phyloP scores from a whole-genome alignment of 371 early-diverging fungal genomes.

The Mucor saturninus region DNA sequence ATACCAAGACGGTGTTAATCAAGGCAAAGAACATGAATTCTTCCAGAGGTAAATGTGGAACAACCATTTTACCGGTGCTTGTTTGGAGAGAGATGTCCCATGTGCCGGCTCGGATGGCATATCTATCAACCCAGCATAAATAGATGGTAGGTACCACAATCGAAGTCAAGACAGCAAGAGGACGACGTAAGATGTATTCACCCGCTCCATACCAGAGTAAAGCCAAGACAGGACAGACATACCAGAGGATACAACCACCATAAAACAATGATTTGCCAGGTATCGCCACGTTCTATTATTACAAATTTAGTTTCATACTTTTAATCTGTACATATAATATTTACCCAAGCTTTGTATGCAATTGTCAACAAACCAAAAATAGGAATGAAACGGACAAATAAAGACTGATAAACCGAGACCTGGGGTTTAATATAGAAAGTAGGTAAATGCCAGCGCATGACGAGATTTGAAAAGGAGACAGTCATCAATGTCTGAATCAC shows the following conservation, averaged over 20 bases:
- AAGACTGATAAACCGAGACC: conserved; percentile 28
- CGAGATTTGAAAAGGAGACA: conserved; percentile 45
- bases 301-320: background rate
- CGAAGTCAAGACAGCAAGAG: conserved; percentile 29
- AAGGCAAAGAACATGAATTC: conserved; percentile 65
- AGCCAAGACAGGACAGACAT: conserved; percentile 58
- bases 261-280: conserved; percentile 58
- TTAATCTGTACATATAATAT: background rate
- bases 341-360: conserved; percentile 50
- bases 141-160: conserved; percentile 54
- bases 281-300: conserved; percentile 32
- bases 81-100: conserved; percentile 59
- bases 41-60: conserved; percentile 60
- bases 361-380: conserved; percentile 33
- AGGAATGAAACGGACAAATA: conserved; percentile 41
- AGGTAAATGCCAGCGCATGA: conserved; percentile 53
- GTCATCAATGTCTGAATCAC: conserved; percentile 63
- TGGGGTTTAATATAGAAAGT: conserved; percentile 38
- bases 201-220: conserved; percentile 63
- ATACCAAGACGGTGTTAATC: conserved; percentile 62
- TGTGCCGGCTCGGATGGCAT: conserved; percentile 57
- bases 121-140: conserved; percentile 58
- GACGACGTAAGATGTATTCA: conserved; percentile 55
- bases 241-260: conserved; percentile 59
- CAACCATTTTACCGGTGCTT: conserved; percentile 53